Evolutionary conservation across 1,284 basidiomycete species (phyloP).

Genomic region (Malassezia nana): DNA sequence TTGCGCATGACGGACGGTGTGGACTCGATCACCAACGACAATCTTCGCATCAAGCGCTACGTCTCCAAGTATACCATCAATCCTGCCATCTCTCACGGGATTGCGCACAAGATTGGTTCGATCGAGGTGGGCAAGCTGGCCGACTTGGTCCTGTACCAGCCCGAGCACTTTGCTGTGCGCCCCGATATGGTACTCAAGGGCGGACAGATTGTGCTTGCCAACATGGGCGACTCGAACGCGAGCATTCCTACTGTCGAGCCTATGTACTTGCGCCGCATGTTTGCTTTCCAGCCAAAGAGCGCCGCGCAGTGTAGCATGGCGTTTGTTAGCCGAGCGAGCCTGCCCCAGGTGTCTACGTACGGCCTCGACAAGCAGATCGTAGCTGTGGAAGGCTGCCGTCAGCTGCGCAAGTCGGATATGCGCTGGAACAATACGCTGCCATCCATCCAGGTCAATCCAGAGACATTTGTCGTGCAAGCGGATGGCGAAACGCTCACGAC

Average conservation of each 20-base stretch:
- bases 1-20: constrained; percentile 54
- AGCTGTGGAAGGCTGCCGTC: constrained; percentile 68
- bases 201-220: constrained; percentile 78
- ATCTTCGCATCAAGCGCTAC: constrained; percentile 92
- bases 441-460: constrained; percentile 77
- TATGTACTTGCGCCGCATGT: constrained; percentile 75
- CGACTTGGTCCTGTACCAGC: constrained; percentile 88
- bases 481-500: constrained; percentile 29
- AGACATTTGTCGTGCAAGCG: constrained; percentile 58
- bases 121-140: constrained; percentile 73
- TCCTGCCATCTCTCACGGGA: constrained; percentile 88
- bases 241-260: constrained; percentile 84
- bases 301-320: constrained; percentile 70
- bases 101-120: constrained; percentile 76
- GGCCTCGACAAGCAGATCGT: constrained; percentile 64
- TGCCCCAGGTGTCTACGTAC: constrained; percentile 60
- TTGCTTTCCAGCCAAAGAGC: constrained; percentile 64
- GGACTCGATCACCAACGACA: constrained; percentile 60
- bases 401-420: constrained; percentile 75
- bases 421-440: constrained; percentile 80
- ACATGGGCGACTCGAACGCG: constrained; percentile 86
- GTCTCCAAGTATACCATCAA: constrained; percentile 96
- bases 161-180: constrained; percentile 78
- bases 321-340: constrained; percentile 71
- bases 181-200: constrained; percentile 90